Evolutionary conservation across 495 filamentous ascomycete species (phyloP).

Genomic region (Xeromyces bisporus): DNA sequence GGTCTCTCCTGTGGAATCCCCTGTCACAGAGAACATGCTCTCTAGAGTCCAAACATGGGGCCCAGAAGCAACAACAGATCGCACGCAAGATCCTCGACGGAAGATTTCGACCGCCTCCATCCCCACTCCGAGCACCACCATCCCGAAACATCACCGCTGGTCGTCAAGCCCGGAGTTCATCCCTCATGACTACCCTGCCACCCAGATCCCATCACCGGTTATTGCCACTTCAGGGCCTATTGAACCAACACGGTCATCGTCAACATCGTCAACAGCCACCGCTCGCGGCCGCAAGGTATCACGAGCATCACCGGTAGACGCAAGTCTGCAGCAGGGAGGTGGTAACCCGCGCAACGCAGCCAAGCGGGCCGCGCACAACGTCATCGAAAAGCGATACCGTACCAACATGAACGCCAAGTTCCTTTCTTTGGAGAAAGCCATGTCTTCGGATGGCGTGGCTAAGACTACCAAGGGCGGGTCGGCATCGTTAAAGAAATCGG

Average conservation of each 20-base stretch:
- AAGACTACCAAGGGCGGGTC: constrained; percentile 13
- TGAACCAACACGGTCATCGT: constrained; percentile 7
- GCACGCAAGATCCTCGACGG: not conserved
- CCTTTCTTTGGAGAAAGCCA: constrained; percentile 25
- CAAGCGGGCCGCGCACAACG: constrained; percentile 35
- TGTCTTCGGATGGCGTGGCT: constrained; percentile 13
- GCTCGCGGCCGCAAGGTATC: constrained; percentile 13
- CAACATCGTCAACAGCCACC: not conserved
- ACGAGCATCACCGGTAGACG: constrained; percentile 15
- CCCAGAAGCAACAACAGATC: constrained; percentile 4
- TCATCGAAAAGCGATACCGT: constrained; percentile 36
- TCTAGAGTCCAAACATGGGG: constrained; percentile 1
- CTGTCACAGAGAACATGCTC: constrained; percentile 5
- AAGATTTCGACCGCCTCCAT: constrained; percentile 1
- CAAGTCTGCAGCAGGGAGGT: constrained; percentile 8
- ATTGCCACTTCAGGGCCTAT: constrained; percentile 3
- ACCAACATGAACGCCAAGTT: constrained; percentile 40
- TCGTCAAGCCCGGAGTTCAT: constrained; percentile 22
- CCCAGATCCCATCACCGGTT: constrained; percentile 7
- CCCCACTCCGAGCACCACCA: constrained; percentile 5
- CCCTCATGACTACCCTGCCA: constrained; percentile 4
- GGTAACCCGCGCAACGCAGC: constrained; percentile 23
- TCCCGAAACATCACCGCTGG: constrained; percentile 9
- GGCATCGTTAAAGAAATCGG: constrained; percentile 29
- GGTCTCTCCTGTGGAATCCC: constrained; percentile 10